Conservation (phyloP, 352 stramenopile species). For the Globisporangium parvum region DNA sequence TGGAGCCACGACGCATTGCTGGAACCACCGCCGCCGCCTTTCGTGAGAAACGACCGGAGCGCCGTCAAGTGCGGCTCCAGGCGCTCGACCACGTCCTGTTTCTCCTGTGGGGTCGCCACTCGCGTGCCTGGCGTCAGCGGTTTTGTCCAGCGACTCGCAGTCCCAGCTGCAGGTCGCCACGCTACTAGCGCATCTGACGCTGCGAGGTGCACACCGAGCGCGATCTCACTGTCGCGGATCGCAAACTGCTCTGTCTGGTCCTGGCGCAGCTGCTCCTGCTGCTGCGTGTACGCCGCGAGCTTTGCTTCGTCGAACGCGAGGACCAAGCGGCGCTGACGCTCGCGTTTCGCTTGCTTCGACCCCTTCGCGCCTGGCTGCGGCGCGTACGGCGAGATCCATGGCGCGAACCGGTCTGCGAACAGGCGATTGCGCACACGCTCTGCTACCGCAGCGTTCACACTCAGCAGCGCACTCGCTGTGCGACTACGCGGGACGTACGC, state of each 20-base stretch:
- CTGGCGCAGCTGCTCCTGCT: conserved; percentile 12
- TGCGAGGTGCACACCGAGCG: conserved; percentile 39
- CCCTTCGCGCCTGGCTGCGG: conserved; percentile 27
- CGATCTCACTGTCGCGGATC: conserved; percentile 34
- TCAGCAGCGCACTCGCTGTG: conserved; percentile 16
- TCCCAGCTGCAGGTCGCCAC: conserved; percentile 31
- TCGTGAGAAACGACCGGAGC: conserved; percentile 18
- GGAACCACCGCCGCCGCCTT: conserved; percentile 4
- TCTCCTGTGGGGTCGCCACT: conserved; percentile 24
- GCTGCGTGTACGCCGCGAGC: conserved; percentile 18
- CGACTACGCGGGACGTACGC: conserved; percentile 22
- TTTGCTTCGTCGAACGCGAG: conserved; percentile 34
- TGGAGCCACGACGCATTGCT: conserved; percentile 26
- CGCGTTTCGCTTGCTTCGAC: conserved; percentile 26
- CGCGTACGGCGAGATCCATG: conserved; percentile 38
- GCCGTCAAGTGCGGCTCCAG: conserved; percentile 35
- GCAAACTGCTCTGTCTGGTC: background rate
- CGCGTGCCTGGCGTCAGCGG: conserved; percentile 13
- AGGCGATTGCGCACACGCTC: conserved; percentile 30
- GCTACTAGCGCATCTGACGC: conserved; percentile 40
- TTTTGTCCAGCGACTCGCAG: conserved; percentile 20
- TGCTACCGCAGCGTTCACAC: conserved; percentile 32
- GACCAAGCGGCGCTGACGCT: conserved; percentile 32
- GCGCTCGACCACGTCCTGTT: conserved; percentile 26
- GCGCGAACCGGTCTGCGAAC: conserved; percentile 35